These are phyloP conservation scores for Metarhizium humberi DNA, from an alignment of 2,329 filamentous ascomycete species.

Conservation along the genomic window DNA sequence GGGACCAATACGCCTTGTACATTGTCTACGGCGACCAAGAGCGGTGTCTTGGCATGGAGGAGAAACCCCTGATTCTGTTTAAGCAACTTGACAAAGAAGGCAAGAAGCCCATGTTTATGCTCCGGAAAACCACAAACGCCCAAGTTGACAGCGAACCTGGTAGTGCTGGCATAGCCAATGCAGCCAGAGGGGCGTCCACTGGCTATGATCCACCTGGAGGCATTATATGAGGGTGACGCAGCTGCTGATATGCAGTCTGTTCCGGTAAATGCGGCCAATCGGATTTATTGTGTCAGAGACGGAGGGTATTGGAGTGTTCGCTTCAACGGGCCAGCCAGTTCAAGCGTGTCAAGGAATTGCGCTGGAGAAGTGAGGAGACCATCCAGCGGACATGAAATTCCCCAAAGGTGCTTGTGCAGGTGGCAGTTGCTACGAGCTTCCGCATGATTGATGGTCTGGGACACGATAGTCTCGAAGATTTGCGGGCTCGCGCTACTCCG, in stretches of 20 bases:
- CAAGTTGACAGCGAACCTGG: slow-evolving; percentile 43
- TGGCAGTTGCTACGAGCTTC: neutral
- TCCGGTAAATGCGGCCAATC: neutral
- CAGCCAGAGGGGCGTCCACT: slow-evolving; percentile 32
- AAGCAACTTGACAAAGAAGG: slow-evolving; percentile 96
- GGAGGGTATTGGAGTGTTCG: neutral
- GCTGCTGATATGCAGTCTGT: neutral
- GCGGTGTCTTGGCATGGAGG: slow-evolving; percentile 80
- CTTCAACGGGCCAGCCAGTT: neutral
- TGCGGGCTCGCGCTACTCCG: neutral
- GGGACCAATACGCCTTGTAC: slow-evolving; percentile 94
- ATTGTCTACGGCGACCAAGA: slow-evolving; percentile 99
- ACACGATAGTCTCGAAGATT: neutral
- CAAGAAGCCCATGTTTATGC: slow-evolving; percentile 99
- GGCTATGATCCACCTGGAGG: slow-evolving; percentile 51
- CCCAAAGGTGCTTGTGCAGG: neutral
- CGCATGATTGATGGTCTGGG: neutral
- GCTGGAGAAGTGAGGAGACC: neutral
- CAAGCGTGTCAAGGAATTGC: neutral
- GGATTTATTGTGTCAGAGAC: neutral
- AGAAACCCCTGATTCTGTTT: slow-evolving; percentile 91
- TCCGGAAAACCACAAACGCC: slow-evolving; percentile 57
- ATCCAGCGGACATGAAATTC: neutral
- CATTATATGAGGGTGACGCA: slow-evolving; percentile 36
- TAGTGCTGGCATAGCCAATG: slow-evolving; percentile 41